A percentile compares a stretch with the other conserved stretches of the same genome.
Evolutionary conservation across 2,329 filamentous ascomycete genomes (phyloP).

Genomic region (Didymella pinodella): DNA sequence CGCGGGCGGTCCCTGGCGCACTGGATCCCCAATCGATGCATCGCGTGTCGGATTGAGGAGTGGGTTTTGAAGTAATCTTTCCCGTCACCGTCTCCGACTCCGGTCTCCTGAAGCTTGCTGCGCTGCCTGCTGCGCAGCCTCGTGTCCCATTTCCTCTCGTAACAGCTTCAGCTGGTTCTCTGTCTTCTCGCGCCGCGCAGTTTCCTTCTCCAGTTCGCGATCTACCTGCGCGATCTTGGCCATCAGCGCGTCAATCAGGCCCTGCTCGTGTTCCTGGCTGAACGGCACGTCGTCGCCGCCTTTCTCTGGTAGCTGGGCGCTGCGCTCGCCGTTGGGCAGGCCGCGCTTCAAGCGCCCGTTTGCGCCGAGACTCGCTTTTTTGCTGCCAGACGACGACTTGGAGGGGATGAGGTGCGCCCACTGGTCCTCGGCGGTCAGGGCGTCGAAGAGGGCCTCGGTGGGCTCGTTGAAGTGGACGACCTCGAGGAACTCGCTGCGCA

Average conservation of each 20-base stretch:
- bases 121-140: conserved; percentile 49
- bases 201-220: conserved; percentile 43
- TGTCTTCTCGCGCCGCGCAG: conserved; percentile 40
- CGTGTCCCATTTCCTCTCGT: conserved; percentile 45
- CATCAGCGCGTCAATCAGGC: conserved; percentile 42
- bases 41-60: background rate
- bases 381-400: conserved; percentile 53
- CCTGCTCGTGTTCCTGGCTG: conserved; percentile 48
- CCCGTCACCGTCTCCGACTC: conserved; percentile 44
- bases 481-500: conserved; percentile 85
- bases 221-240: conserved; percentile 47
- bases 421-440: conserved; percentile 77
- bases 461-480: conserved; percentile 98
- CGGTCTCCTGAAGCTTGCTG: conserved; percentile 50
- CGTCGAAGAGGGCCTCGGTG: conserved; percentile 88
- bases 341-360: conserved; percentile 47
- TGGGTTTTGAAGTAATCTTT: too few relatives aligned
- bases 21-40: background rate
- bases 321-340: conserved; percentile 47
- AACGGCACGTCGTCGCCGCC: conserved; percentile 45
- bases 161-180: conserved; percentile 43
- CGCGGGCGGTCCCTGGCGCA: background rate
- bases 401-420: conserved; percentile 55
- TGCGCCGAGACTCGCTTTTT: conserved; percentile 45
- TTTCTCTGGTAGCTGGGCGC: conserved; percentile 47